Percentiles rank a stretch among this genome's conserved stretches.
Evolutionary conservation across 768 basidiomycete genomes (phyloP).

Genomic region (Xerocomus potaroensis): DNA sequence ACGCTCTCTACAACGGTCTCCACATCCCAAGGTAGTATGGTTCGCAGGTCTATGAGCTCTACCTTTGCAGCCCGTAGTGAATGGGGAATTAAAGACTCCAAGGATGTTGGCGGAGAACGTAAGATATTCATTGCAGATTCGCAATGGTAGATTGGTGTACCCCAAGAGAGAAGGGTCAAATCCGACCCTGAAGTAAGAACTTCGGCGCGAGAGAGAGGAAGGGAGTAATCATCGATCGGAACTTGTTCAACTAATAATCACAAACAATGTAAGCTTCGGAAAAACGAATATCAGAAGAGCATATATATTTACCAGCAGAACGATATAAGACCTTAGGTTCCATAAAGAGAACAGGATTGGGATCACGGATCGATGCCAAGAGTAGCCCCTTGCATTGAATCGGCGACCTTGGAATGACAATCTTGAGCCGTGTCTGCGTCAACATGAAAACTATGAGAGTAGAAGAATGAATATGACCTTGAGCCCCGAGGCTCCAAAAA

Average conservation of each 20-base stretch:
- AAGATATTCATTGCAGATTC: slow-evolving; percentile 79
- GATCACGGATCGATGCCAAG: slow-evolving; percentile 82
- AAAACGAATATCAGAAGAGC: background rate
- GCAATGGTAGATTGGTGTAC: slow-evolving; percentile 90
- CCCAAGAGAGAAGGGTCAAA: slow-evolving; percentile 88
- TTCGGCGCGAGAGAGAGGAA: slow-evolving; percentile 85
- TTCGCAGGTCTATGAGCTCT: slow-evolving; percentile 88
- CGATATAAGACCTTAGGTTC: slow-evolving; percentile 93
- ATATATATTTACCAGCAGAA: slow-evolving; percentile 55
- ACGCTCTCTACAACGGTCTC: slow-evolving; percentile 80
- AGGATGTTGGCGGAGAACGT: slow-evolving; percentile 54
- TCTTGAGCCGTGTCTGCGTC: slow-evolving; percentile 19
- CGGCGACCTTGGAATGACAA: slow-evolving; percentile 93
- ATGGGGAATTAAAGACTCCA: slow-evolving; percentile 62
- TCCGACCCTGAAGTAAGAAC: slow-evolving; percentile 70
- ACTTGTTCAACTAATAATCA: slow-evolving; percentile 75
- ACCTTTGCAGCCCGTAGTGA: slow-evolving; percentile 65
- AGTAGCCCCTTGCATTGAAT: slow-evolving; percentile 94
- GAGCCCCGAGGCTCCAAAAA: slow-evolving; percentile 84
- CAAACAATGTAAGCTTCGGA: slow-evolving; percentile 4
- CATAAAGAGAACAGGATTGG: slow-evolving; percentile 93
- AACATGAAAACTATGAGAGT: background rate
- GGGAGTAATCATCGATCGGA: slow-evolving; percentile 77
- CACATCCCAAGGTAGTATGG: slow-evolving; percentile 87
- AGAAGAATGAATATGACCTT: slow-evolving; percentile 50